phyloP scores from a whole-genome alignment of 2,329 filamentous ascomycete species.

The Trichoderma polysporum region DNA sequence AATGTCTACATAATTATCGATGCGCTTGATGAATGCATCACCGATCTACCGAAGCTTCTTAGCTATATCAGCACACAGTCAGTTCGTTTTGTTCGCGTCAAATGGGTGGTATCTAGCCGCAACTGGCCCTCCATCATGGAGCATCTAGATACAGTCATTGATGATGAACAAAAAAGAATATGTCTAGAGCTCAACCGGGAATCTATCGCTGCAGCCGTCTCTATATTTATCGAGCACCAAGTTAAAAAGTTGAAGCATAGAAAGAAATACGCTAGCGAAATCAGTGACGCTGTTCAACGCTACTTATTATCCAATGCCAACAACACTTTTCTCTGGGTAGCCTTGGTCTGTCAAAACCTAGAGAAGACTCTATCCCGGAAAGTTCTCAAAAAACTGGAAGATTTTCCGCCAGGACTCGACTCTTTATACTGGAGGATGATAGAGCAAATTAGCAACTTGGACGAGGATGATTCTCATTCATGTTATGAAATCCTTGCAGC shows the following conservation, averaged over 20 bases:
- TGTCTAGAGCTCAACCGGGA: conserved; percentile 38
- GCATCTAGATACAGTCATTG: too few species aligned
- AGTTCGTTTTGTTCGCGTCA: conserved; percentile 27
- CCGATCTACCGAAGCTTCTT: conserved; percentile 38
- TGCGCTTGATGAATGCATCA: conserved; percentile 43
- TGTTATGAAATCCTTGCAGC: too few species aligned
- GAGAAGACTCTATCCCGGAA: conserved; percentile 13
- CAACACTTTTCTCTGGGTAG: too few species aligned
- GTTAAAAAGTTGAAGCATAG: conserved; percentile 30
- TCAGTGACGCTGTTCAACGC: conserved; percentile 1
- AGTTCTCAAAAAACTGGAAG: conserved; percentile 20
- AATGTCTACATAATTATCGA: conserved; percentile 41
- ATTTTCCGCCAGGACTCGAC: conserved; percentile 37
- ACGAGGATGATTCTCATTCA: too few species aligned
- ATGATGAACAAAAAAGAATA: conserved; percentile 27
- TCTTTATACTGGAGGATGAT: conserved; percentile 42
- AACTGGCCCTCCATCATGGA: conserved; percentile 40
- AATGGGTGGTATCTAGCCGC: conserved; percentile 47
- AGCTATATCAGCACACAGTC: conserved; percentile 30
- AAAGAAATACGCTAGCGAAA: conserved; percentile 22
- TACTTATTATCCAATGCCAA: conserved; percentile 33
- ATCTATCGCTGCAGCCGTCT: conserved; percentile 37
- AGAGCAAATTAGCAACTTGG: too few species aligned
- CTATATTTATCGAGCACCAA: conserved; percentile 38
- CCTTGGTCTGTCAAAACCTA: conserved; percentile 24